A percentile compares a stretch with the other conserved stretches of the same genome.
These are phyloP conservation scores for Aureobasidium sp. DNA, from an alignment of 2,329 filamentous ascomycete genomes.

Conservation along the genomic window DNA sequence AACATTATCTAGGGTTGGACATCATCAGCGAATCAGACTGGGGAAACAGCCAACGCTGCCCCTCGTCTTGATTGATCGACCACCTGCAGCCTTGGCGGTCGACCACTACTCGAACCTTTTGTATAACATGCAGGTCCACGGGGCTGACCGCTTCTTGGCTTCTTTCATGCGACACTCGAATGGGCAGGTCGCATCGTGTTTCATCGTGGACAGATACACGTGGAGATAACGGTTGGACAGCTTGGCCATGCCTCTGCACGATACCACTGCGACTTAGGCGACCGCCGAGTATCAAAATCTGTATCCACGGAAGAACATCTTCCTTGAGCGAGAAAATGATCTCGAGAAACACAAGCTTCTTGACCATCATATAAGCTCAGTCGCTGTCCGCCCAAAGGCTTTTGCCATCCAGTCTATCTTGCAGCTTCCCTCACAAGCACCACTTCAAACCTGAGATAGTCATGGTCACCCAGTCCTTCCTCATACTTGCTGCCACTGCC, in stretches of 20 bases:
- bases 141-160: constrained; percentile 2
- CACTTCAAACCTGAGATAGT: background rate
- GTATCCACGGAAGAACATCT: background rate
- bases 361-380: background rate
- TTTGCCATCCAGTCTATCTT: background rate
- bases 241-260: background rate
- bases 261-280: background rate
- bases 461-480: constrained; percentile 20
- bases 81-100: constrained; percentile 4
- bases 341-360: background rate
- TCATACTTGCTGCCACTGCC: constrained; percentile 20
- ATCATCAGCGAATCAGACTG: background rate
- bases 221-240: constrained; percentile 6
- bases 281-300: background rate
- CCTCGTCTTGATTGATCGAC: constrained; percentile 3
- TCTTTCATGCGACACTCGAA: background rate
- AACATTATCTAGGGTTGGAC: background rate
- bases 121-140: constrained; percentile 8
- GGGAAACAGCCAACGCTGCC: constrained; percentile 1
- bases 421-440: background rate
- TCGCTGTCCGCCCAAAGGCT: background rate
- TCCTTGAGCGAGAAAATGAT: background rate
- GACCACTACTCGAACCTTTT: background rate
- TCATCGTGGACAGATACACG: background rate
- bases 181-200: constrained; percentile 1